Conservation (phyloP, 225 moss, liverwort and hornwort species). For the Asterella californica region DNA sequence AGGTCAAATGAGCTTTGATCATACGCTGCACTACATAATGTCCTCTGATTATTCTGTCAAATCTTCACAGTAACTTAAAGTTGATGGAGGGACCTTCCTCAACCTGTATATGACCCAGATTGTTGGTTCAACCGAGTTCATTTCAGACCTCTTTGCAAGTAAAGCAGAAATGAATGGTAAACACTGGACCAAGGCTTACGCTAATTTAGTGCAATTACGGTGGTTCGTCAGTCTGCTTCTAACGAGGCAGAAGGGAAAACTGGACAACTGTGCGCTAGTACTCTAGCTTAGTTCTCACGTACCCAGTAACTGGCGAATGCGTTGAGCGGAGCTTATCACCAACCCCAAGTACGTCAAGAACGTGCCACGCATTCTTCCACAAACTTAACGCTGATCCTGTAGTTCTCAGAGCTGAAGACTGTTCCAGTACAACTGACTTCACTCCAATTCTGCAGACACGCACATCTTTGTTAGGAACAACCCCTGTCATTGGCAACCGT, state of each 20-base stretch:
- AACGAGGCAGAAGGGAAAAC: background rate
- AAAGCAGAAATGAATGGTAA: background rate
- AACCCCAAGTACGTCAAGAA: conserved; percentile 28
- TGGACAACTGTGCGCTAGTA: background rate
- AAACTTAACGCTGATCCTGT: conserved; percentile 26
- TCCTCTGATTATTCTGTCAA: no score
- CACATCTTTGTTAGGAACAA: background rate
- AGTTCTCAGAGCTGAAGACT: conserved; percentile 20
- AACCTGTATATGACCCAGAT: background rate
- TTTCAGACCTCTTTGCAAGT: background rate
- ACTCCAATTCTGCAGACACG: conserved; percentile 34
- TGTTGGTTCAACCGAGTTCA: background rate
- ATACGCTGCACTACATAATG: no score
- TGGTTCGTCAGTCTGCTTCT: background rate
- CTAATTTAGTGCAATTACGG: background rate
- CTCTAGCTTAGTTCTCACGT: background rate
- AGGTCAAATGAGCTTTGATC: no score
- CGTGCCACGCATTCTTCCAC: conserved; percentile 35
- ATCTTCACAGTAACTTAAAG: no score
- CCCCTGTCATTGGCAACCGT: no score
- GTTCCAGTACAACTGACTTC: conserved; percentile 32
- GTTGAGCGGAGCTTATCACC: conserved; percentile 22
- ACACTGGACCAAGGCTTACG: background rate
- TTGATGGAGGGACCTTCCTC: background rate
- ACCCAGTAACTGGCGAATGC: background rate